phyloP scores from a whole-genome alignment of 2,329 filamentous ascomycete genomes.

The Calonectria montana region DNA sequence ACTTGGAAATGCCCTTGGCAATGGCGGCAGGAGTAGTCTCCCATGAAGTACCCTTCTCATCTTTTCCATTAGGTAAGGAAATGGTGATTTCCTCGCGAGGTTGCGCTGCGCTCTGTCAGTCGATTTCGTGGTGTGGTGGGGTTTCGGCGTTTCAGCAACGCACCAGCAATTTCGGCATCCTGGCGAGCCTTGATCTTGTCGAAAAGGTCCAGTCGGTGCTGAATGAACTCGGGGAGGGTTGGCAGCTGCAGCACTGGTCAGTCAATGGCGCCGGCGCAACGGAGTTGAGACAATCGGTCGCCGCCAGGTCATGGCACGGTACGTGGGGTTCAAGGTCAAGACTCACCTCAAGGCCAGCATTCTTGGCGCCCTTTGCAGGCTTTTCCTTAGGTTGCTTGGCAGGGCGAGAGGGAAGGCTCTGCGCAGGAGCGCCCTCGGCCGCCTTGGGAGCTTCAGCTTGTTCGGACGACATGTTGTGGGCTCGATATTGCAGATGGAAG shows the following conservation, averaged over 20 bases:
- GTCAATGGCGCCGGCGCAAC: constrained; percentile 21
- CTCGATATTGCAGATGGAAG: constrained; percentile 37
- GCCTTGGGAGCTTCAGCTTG: constrained; percentile 49
- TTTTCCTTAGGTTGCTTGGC: constrained; percentile 53
- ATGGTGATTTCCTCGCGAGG: constrained; percentile 80
- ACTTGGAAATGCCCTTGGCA: constrained; percentile 84
- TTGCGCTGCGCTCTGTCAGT: constrained; percentile 62
- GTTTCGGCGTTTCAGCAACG: constrained; percentile 32
- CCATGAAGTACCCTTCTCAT: constrained; percentile 83
- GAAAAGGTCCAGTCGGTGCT: constrained; percentile 87
- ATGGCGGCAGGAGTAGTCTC: constrained; percentile 89
- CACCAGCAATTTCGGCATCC: constrained; percentile 75
- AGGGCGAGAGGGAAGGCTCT: constrained; percentile 50
- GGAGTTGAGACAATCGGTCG: constrained; percentile 5
- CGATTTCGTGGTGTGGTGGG: constrained; percentile 19
- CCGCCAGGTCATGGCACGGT: constrained; percentile 40
- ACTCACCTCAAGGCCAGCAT: constrained; percentile 67
- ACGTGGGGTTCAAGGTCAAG: constrained; percentile 42
- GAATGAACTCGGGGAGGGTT: constrained; percentile 78
- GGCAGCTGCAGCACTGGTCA: constrained; percentile 47
- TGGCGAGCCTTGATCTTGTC: constrained; percentile 88
- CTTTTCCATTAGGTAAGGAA: constrained; percentile 77
- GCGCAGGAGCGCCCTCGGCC: constrained; percentile 47
- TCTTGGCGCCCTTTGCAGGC: constrained; percentile 55
- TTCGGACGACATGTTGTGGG: constrained; percentile 52